Evolutionary conservation across 768 basidiomycete genomes (phyloP).

Genomic region (Rhodotorula graminis): DNA sequence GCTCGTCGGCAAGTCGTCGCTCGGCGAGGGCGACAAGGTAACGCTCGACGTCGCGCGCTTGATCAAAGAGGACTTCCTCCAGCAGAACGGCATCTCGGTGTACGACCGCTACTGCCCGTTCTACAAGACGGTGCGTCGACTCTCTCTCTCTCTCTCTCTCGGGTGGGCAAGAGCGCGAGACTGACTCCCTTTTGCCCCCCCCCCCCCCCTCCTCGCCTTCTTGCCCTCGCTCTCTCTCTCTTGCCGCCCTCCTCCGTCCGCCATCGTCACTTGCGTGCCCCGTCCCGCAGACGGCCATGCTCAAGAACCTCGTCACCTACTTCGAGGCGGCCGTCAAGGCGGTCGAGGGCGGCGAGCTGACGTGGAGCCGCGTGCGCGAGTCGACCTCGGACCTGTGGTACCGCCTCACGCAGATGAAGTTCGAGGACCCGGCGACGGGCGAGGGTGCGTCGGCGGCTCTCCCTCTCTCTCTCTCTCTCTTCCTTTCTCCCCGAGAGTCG

Average conservation of each 20-base stretch:
- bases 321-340: constrained; percentile 84
- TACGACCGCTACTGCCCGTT: constrained; percentile 97
- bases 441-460: constrained; percentile 48
- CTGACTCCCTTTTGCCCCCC: not conserved
- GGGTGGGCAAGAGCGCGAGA: not conserved
- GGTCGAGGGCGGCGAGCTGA: constrained; percentile 73
- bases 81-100: constrained; percentile 98
- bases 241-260: too few species aligned
- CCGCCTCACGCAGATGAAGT: constrained; percentile 93
- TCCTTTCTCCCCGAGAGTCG: not conserved
- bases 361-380: constrained; percentile 83
- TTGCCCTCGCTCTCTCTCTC: not conserved
- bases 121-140: constrained; percentile 69
- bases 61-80: constrained; percentile 94
- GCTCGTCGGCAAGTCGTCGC: constrained; percentile 95
- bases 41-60: constrained; percentile 94
- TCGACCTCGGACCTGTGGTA: constrained; percentile 80
- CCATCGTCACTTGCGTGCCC: not conserved
- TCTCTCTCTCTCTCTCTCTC: not conserved
- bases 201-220: not conserved
- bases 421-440: constrained; percentile 82
- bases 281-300: constrained; percentile 63
- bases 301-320: constrained; percentile 89
- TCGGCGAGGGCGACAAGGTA: constrained; percentile 96
- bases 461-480: not conserved